Evolutionary conservation across 306 rosid genomes (phyloP), one percentile per base, ranked within the genome.

Genomic region (Geum urbanum): DNA sequence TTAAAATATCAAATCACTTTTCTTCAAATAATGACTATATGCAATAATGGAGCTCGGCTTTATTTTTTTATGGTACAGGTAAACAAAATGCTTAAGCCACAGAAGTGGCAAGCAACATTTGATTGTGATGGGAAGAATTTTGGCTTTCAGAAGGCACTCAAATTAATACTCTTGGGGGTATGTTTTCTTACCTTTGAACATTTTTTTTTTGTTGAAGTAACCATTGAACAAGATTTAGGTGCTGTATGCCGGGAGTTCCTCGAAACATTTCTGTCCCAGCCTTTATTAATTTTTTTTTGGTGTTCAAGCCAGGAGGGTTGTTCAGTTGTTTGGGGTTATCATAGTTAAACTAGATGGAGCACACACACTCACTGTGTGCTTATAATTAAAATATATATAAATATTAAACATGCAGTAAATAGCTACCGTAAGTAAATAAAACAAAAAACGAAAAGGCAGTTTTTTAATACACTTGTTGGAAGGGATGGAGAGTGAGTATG

Each of bases 81-180:
- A 69, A 80, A 79, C 83, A 89, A 85, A 85, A 88, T 83, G 96
- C 96, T 92, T 53, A 92, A 88, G 83, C 92, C 96, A 18, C 96
- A 89, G 64, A 92, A 82, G 76, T 92, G 96, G 98, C 83, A 85
- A 76, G 78, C 92, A 49, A 66, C 89, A 77, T 86, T 87, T 82
- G 95, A 88, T 74, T 82, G 84, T 74, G 92, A 92, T 74, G 98
- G 98, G 59, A 92, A 79, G 85, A 85, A 82, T 71, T 78, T 70
- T 76, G 86, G 92, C 67, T 90, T 92, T 76, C 87, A 67, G 59
- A 92, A 92, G 86, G 89, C 98, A 70, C 92, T 92, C 62, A 92
- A 89, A 79, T 77, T 82, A 82, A 88, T 90, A 52, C 75, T 85
- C 66, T 62, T 89, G 73, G 98, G 98, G 96, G 98, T 92, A 85